phyloP scores from a whole-genome alignment of 257 asterid genomes.

The Fraxinus pennsylvanica region DNA sequence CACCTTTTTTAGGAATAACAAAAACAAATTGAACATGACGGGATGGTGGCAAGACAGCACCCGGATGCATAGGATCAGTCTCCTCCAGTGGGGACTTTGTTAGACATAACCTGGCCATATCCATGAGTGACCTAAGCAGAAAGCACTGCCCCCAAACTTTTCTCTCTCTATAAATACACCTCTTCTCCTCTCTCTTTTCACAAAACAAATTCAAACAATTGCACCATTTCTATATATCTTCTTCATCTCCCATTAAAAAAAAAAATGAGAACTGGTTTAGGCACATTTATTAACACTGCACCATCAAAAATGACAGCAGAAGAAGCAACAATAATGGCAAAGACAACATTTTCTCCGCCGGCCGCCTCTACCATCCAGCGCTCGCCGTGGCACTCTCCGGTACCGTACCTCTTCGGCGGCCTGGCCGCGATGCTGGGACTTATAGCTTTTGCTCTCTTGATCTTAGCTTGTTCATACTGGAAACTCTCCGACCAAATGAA shows the following conservation, averaged over 20 bases:
- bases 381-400: slow-evolving; percentile 70
- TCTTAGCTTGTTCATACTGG: slow-evolving; percentile 74
- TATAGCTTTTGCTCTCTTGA: slow-evolving; percentile 65
- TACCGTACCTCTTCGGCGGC: slow-evolving; percentile 72
- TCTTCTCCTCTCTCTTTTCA: slow-evolving; percentile 25
- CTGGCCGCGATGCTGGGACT: slow-evolving; percentile 62
- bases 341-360: slow-evolving; percentile 55
- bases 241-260: not conserved
- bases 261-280: slow-evolving; percentile 36
- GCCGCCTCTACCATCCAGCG: slow-evolving; percentile 38
- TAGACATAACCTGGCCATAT: not conserved
- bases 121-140: slow-evolving; percentile 36
- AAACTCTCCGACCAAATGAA: slow-evolving; percentile 33
- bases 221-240: slow-evolving; percentile 10
- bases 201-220: slow-evolving; percentile 15
- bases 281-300: slow-evolving; percentile 30
- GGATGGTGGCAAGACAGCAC: not conserved
- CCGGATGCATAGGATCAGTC: slow-evolving; percentile 20
- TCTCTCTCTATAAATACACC: slow-evolving; percentile 37
- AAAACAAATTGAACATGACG: too few species aligned
- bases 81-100: not conserved
- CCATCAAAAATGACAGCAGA: slow-evolving; percentile 35
- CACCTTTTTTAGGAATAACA: too few species aligned
- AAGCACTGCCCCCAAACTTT: not conserved
- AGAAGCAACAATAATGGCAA: slow-evolving; percentile 37